Conservation (phyloP, 306 rosid genomes). For the Senna siamea region DNA sequence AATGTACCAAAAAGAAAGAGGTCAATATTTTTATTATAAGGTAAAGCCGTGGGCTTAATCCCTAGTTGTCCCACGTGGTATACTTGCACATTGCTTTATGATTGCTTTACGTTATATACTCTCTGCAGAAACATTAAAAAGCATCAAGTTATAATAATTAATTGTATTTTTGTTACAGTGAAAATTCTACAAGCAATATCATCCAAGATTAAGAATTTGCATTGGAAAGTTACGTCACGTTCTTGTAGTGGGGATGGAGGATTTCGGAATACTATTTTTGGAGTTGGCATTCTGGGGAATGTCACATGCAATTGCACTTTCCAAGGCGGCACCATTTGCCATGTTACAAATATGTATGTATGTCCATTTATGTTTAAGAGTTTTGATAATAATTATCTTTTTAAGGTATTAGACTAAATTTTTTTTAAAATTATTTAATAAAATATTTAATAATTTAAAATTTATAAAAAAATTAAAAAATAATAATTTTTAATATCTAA, state of each 20-base stretch:
- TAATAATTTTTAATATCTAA: too few species aligned
- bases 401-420: not conserved
- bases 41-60: not conserved
- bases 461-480: too few species aligned
- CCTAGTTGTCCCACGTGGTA: not conserved
- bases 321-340: slow-evolving; percentile 48
- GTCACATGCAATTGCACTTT: slow-evolving; percentile 63
- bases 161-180: slow-evolving; percentile 43
- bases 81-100: not conserved
- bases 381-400: not conserved
- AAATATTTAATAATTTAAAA: too few species aligned
- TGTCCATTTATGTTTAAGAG: not conserved
- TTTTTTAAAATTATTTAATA: too few species aligned
- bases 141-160: not conserved
- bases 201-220: slow-evolving; percentile 40
- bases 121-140: too few species aligned
- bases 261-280: not conserved
- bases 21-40: not conserved
- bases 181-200: slow-evolving; percentile 57
- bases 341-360: slow-evolving; percentile 72
- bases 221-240: slow-evolving; percentile 57
- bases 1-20: not conserved
- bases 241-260: slow-evolving; percentile 51
- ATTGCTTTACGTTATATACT: not conserved
- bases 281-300: slow-evolving; percentile 11